These are phyloP conservation scores for Haplosporangium sp. DNA, from an alignment of 371 early-diverging fungal species.

Conservation along the genomic window DNA sequence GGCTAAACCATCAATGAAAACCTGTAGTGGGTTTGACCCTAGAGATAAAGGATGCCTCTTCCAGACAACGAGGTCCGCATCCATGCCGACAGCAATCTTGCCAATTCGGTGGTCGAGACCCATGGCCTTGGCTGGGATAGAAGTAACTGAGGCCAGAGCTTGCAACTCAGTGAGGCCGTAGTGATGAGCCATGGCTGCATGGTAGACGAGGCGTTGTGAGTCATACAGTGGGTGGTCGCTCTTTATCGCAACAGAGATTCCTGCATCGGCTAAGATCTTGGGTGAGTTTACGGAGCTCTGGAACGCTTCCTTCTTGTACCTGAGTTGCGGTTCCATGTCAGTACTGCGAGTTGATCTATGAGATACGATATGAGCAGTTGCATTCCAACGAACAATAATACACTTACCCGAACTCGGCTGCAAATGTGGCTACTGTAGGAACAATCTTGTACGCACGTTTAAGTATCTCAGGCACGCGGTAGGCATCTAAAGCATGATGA, in stretches of 20 bases:
- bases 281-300: slow-evolving; percentile 71
- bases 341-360: too few relatives aligned
- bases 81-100: slow-evolving; percentile 70
- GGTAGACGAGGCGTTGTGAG: slow-evolving; percentile 75
- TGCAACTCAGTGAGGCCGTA: slow-evolving; percentile 75
- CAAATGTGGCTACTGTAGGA: slow-evolving; percentile 75
- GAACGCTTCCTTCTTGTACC: slow-evolving; percentile 81
- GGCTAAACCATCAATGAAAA: slow-evolving; percentile 77
- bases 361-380: too few relatives aligned
- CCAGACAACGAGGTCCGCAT: slow-evolving; percentile 85
- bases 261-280: slow-evolving; percentile 70
- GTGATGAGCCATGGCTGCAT: slow-evolving; percentile 81
- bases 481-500: slow-evolving; percentile 85
- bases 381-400: too few relatives aligned
- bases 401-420: slow-evolving; percentile 67
- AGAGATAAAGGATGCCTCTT: slow-evolving; percentile 75
- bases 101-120: slow-evolving; percentile 80
- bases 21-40: slow-evolving; percentile 82
- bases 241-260: slow-evolving; percentile 82
- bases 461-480: slow-evolving; percentile 72
- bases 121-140: slow-evolving; percentile 76
- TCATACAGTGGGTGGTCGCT: slow-evolving; percentile 83
- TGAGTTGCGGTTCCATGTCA: background rate
- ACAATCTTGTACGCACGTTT: slow-evolving; percentile 65
- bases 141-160: slow-evolving; percentile 75